These are phyloP conservation scores for Anastatica hierochuntica DNA, from an alignment of 345 rosid species.

Conservation along the genomic window DNA sequence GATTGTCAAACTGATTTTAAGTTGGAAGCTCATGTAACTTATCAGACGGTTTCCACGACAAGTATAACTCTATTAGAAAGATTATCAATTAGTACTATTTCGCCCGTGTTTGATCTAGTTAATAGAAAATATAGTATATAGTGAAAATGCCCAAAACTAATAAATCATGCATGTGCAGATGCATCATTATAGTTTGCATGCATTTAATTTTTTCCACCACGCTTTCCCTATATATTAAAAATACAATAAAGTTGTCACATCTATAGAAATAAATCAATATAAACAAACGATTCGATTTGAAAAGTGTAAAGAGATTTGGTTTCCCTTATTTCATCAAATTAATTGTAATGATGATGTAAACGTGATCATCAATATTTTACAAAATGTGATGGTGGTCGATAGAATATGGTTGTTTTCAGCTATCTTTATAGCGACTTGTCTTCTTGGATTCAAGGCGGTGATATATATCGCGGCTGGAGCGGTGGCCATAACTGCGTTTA, in stretches of 20 bases:
- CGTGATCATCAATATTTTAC: not conserved
- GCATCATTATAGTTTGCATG: not conserved
- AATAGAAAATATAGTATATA: no score
- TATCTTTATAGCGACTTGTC: conserved; percentile 6
- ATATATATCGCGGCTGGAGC: not conserved
- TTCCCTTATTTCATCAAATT: not conserved
- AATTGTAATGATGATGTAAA: not conserved
- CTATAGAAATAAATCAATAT: not conserved
- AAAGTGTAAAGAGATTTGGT: not conserved
- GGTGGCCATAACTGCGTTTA: not conserved
- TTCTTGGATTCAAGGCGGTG: conserved; percentile 12
- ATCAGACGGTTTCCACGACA: no score
- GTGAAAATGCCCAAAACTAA: no score
- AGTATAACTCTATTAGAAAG: no score
- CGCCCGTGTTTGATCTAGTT: no score
- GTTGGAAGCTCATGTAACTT: no score
- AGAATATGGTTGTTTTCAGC: not conserved
- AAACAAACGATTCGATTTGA: not conserved
- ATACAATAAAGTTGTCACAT: not conserved
- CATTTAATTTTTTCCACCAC: conserved; percentile 11
- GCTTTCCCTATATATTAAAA: not conserved
- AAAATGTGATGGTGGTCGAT: not conserved
- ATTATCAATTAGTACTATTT: no score
- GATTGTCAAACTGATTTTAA: no score
- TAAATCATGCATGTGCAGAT: conserved; percentile 8